phyloP scores from a whole-genome alignment of 495 filamentous ascomycete genomes.

The Durotheca rogersii region DNA sequence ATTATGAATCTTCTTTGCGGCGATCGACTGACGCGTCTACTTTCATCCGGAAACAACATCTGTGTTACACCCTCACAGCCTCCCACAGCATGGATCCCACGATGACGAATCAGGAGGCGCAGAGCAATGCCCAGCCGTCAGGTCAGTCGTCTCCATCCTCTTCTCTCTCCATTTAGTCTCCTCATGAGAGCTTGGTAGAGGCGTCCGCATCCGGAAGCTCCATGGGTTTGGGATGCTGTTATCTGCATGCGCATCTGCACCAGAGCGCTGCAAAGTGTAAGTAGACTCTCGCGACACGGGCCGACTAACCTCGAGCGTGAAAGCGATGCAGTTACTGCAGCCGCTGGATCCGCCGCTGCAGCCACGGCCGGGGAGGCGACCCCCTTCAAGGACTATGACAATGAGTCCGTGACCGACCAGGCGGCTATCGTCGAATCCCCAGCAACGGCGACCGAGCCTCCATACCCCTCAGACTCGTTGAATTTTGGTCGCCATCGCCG shows the following conservation, averaged over 20 bases:
- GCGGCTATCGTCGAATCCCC: background rate
- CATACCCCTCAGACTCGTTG: conserved; percentile 41
- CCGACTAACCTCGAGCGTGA: conserved; percentile 21
- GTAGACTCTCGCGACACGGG: conserved; percentile 6
- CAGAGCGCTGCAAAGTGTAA: conserved; percentile 4
- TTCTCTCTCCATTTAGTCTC: conserved; percentile 9
- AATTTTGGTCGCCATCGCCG: conserved; percentile 45
- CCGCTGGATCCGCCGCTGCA: conserved; percentile 10
- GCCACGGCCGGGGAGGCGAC: conserved; percentile 1
- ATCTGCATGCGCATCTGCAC: too few relatives aligned
- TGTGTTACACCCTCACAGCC: conserved; percentile 22
- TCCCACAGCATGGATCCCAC: conserved; percentile 14
- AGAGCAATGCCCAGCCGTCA: conserved; percentile 23
- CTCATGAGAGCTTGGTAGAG: conserved; percentile 25
- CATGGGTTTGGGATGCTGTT: conserved; percentile 22
- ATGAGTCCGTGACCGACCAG: conserved; percentile 9
- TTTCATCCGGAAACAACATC: conserved; percentile 29
- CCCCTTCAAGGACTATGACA: conserved; percentile 12
- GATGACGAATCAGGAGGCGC: conserved; percentile 29
- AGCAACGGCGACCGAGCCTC: conserved; percentile 12
- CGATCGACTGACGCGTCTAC: conserved; percentile 26
- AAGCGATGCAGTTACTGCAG: conserved; percentile 14
- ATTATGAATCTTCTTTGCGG: conserved; percentile 26
- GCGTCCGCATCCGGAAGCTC: conserved; percentile 12
- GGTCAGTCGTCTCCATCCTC: conserved; percentile 22